A percentile compares a stretch with the other conserved stretches of the same genome.
Evolutionary conservation across 441 rosid genomes (phyloP).

Genomic region (Hura crepitans): DNA sequence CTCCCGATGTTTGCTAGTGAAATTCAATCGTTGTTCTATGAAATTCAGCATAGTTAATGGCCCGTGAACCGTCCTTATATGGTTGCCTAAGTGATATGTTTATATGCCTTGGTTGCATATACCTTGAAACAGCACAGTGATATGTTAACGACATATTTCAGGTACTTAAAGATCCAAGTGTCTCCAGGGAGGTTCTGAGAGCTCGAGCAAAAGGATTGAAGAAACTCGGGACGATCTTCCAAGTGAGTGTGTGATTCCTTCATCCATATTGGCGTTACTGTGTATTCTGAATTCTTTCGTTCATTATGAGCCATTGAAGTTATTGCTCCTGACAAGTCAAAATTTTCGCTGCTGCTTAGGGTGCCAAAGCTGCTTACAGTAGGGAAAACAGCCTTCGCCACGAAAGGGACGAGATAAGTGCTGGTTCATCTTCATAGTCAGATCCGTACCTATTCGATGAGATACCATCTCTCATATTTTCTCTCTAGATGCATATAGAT

Average conservation of each 20-base stretch:
- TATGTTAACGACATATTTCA: conserved; percentile 21
- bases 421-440: conserved; percentile 39
- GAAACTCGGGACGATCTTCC: conserved; percentile 77
- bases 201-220: conserved; percentile 60
- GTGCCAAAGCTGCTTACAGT: conserved; percentile 62
- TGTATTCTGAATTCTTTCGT: not conserved
- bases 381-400: conserved; percentile 78
- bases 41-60: not conserved
- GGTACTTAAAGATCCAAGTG: conserved; percentile 65
- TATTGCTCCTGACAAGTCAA: conserved; percentile 6
- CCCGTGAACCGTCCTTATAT: too few relatives aligned
- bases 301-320: conserved; percentile 7
- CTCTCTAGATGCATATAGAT: not conserved
- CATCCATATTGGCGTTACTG: not conserved
- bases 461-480: not conserved
- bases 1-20: not conserved
- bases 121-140: too few relatives aligned
- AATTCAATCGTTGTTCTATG: not conserved
- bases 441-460: not conserved
- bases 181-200: conserved; percentile 51
- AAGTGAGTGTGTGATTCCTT: conserved; percentile 41
- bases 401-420: conserved; percentile 32
- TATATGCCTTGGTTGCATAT: not conserved
- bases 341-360: conserved; percentile 40
- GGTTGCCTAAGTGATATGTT: too few relatives aligned